These are phyloP conservation scores for Phytophthora sojae DNA, from an alignment of 352 stramenopile genomes.

Conservation along the genomic window DNA sequence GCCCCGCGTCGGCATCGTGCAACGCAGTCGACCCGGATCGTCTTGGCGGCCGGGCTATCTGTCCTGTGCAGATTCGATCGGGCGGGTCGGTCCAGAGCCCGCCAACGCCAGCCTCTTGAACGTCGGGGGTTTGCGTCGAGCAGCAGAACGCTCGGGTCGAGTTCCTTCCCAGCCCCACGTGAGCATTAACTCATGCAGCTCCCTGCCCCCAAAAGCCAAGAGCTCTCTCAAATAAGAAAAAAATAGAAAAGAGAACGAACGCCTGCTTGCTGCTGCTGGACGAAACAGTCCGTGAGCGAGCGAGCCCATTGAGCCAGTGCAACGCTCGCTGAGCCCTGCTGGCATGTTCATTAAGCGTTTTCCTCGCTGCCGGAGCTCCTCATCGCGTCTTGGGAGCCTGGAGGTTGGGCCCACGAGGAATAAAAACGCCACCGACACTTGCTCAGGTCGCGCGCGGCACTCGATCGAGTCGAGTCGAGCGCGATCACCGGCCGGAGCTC, in stretches of 20 bases:
- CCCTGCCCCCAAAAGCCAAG: neutral
- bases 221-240: slow-evolving; percentile 8
- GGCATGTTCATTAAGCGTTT: slow-evolving; percentile 46
- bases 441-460: neutral
- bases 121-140: neutral
- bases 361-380: slow-evolving; percentile 24
- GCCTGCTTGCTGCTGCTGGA: slow-evolving; percentile 15
- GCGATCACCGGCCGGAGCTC: slow-evolving; percentile 13
- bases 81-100: neutral
- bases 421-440: slow-evolving; percentile 22
- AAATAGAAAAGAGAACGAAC: slow-evolving; percentile 37
- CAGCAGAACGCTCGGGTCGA: slow-evolving; percentile 17
- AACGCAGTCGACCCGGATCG: neutral
- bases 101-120: slow-evolving; percentile 3
- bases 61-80: neutral
- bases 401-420: neutral
- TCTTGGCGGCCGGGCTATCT: neutral
- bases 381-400: slow-evolving; percentile 11
- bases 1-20: neutral
- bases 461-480: slow-evolving; percentile 27
- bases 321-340: slow-evolving; percentile 20
- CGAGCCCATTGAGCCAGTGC: slow-evolving; percentile 28
- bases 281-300: slow-evolving; percentile 36
- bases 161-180: slow-evolving; percentile 9
- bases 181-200: slow-evolving; percentile 14